phyloP scores from a whole-genome alignment of 2,329 filamentous ascomycete species.

The Diaporthe sp. region DNA sequence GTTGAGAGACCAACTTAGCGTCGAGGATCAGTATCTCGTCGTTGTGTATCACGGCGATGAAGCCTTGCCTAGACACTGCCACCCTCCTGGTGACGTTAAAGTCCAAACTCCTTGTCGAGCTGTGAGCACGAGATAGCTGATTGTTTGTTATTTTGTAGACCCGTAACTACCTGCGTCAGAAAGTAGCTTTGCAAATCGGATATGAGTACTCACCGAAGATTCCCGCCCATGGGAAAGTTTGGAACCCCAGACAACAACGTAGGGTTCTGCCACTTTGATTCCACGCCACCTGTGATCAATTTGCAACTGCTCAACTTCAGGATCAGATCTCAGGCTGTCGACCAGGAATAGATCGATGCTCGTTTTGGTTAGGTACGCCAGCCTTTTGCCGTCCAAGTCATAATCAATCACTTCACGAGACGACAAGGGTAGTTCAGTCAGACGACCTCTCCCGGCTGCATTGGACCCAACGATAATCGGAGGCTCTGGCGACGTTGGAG shows the following conservation, averaged over 20 bases:
- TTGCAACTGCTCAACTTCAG: background rate
- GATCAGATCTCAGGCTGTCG: background rate
- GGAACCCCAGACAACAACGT: constrained; percentile 31
- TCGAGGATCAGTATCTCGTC: constrained; percentile 30
- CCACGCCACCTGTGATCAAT: constrained; percentile 21
- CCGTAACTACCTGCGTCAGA: background rate
- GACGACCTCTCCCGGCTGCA: no score
- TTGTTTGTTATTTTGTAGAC: constrained; percentile 17
- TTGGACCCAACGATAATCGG: no score
- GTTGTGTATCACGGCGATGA: constrained; percentile 18
- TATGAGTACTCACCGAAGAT: background rate
- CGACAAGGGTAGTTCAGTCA: background rate
- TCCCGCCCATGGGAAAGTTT: no score
- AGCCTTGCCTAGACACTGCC: constrained; percentile 30
- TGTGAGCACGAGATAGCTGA: background rate
- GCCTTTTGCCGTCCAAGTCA: constrained; percentile 25
- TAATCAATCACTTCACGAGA: constrained; percentile 21
- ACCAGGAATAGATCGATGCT: constrained; percentile 12
- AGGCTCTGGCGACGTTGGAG: no score
- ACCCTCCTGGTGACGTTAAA: constrained; percentile 32
- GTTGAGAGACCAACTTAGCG: background rate
- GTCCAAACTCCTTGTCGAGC: background rate
- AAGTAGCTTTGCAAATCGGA: background rate
- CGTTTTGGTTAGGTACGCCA: constrained; percentile 13
- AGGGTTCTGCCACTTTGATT: constrained; percentile 25